Percentiles rank a stretch among this genome's conserved stretches.
These are phyloP conservation scores for Torulaspora gathmanii DNA, from an alignment of 805 yeast species.

Conservation along the genomic window DNA sequence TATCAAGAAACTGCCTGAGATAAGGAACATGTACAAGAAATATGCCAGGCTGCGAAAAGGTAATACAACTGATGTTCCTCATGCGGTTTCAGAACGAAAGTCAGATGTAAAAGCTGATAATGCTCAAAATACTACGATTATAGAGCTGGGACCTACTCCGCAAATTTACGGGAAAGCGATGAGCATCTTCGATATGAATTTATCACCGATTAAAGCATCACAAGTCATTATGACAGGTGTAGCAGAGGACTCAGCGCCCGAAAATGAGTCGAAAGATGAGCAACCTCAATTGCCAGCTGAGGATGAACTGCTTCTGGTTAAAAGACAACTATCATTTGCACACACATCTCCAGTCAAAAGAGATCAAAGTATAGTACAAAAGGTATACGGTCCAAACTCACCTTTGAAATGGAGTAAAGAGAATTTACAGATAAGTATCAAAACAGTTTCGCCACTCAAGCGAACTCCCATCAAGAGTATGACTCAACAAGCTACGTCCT, in stretches of 20 bases:
- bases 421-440: slow-evolving; percentile 34
- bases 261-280: slow-evolving; percentile 4
- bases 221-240: not conserved
- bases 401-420: slow-evolving; percentile 35
- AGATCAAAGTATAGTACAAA: not conserved
- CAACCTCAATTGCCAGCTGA: not conserved
- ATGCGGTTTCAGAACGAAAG: not conserved
- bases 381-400: slow-evolving; percentile 31
- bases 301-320: slow-evolving; percentile 5
- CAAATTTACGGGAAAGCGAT: slow-evolving; percentile 73
- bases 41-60: slow-evolving; percentile 31
- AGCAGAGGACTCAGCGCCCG: slow-evolving; percentile 3
- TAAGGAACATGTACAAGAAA: slow-evolving; percentile 36
- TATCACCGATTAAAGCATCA: slow-evolving; percentile 28
- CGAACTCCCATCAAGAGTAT: slow-evolving; percentile 15
- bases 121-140: slow-evolving; percentile 12
- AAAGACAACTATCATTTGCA: slow-evolving; percentile 21
- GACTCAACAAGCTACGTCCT: slow-evolving; percentile 2
- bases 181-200: slow-evolving; percentile 59
- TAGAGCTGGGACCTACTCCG: slow-evolving; percentile 79
- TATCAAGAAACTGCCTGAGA: slow-evolving; percentile 39
- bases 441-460: slow-evolving; percentile 10
- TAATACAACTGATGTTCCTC: not conserved
- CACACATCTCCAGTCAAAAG: slow-evolving; percentile 21
- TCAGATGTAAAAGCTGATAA: slow-evolving; percentile 13